Conservation (phyloP, 352 stramenopile species). For the Globisporangium camurandrum region DNA sequence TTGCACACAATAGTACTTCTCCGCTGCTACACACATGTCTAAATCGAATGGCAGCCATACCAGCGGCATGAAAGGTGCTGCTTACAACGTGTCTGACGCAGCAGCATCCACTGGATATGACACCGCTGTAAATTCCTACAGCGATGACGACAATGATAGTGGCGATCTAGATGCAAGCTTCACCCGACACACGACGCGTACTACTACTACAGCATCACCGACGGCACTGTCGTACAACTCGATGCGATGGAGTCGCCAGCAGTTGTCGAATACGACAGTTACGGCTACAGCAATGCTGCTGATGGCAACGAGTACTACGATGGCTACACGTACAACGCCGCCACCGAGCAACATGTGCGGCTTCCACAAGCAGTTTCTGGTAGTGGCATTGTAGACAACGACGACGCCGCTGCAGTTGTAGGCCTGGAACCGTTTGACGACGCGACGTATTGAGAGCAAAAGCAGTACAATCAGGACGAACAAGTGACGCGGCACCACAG, state of each 20-base stretch:
- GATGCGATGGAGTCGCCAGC: too few relatives aligned
- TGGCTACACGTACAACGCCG: not conserved
- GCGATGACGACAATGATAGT: not conserved
- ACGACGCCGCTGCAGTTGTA: constrained; percentile 8
- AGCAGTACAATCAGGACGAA: constrained; percentile 20
- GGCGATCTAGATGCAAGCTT: too few relatives aligned
- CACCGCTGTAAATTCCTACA: not conserved
- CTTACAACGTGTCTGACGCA: too few relatives aligned
- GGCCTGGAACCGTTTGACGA: constrained; percentile 29
- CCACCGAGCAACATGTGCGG: not conserved
- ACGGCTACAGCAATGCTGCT: not conserved
- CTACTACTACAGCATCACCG: not conserved
- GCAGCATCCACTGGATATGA: not conserved
- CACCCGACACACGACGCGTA: not conserved
- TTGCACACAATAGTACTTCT: too few relatives aligned
- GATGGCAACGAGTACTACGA: not conserved
- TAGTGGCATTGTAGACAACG: not conserved
- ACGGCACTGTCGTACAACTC: not conserved
- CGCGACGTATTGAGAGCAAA: constrained; percentile 41
- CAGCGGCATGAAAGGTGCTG: too few relatives aligned
- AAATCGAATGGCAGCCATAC: too few relatives aligned
- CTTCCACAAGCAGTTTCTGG: too few relatives aligned
- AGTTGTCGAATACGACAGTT: not conserved
- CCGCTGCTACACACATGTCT: too few relatives aligned
- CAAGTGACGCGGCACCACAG: not conserved